Base-by-base conservation (phyloP, 139 green algal genomes). In the Medakamo hakoo region DNA sequence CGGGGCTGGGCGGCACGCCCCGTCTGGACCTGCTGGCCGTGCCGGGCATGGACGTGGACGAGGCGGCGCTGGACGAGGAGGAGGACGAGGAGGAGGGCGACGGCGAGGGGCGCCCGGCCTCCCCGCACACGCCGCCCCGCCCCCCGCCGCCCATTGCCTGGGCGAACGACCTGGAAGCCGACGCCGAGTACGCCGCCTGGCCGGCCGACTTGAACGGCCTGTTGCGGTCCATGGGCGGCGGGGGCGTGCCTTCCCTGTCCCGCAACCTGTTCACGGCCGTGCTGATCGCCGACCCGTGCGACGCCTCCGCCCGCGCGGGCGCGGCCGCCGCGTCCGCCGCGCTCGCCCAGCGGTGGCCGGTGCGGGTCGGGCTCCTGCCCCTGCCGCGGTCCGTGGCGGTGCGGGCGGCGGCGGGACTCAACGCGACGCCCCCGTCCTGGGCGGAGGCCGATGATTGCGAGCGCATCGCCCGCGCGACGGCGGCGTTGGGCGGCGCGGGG, bases 151-250 rank as follows among this genome's bases (percentile, higher is more conserved):
- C 21, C 49, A 62, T 72, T 4, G 28, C 64, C 2, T 95, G 69
- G 60, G 58, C 91, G 3, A 96, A 96, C 68, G 70, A 96, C 72
- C 69, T 95, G 31, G 86, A 95, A 69, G 78, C 64, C 23, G 89
- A 95, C 66, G 18, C 52, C 2, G 57, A 63, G 56, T 85, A 83
- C 58, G 22, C 56, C 16, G 4, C 55, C 4, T 84, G 75, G 63
- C 65, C 64, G 0, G 16, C 26, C 24, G 27, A 55, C n/a, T 31
- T 86, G 14, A 49, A 25, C 1, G 66, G 73, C 22, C 70, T 90
- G 63, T 74, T 89, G 21, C 68, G 81, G 48, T 75, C 77, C 40
- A 70, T 76, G 49, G 87, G 72, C 68, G 73, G 78, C 0, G 84
- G 71, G 23, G 73, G 70, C 23, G 56, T 86, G 30, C 64, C 70